Evolutionary conservation across 106 monocot species (phyloP).

Genomic region (Gastrodia elata): DNA sequence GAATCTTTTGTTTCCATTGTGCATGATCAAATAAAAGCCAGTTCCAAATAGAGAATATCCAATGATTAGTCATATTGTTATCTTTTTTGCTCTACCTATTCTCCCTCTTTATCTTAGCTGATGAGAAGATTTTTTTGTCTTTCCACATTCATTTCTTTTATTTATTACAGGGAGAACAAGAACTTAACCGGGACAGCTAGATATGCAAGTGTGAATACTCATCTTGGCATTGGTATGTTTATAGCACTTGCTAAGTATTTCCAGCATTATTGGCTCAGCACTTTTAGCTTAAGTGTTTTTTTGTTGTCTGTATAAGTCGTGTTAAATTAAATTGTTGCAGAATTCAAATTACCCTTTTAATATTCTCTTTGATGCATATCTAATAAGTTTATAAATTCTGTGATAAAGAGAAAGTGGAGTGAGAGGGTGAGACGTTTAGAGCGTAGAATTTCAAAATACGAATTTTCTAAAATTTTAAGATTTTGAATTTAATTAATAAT

Average conservation of each 20-base stretch:
- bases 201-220: slow-evolving; percentile 51
- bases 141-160: neutral
- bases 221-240: slow-evolving; percentile 42
- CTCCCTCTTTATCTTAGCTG: neutral
- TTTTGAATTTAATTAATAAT: no score
- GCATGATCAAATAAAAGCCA: no score
- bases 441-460: no score
- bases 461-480: no score
- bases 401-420: no score
- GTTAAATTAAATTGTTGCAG: neutral
- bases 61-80: neutral
- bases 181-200: slow-evolving; percentile 48
- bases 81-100: neutral
- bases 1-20: no score
- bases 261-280: neutral
- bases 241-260: neutral
- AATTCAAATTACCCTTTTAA: neutral
- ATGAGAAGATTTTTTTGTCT: neutral
- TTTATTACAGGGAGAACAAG: slow-evolving; percentile 36
- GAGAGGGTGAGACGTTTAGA: no score
- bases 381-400: no score
- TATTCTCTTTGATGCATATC: neutral
- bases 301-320: neutral
- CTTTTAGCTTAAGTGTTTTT: neutral
- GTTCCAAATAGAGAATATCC: no score